phyloP scores from a whole-genome alignment of 2,329 filamentous ascomycete genomes.

The Dichotomopilus funicola region DNA sequence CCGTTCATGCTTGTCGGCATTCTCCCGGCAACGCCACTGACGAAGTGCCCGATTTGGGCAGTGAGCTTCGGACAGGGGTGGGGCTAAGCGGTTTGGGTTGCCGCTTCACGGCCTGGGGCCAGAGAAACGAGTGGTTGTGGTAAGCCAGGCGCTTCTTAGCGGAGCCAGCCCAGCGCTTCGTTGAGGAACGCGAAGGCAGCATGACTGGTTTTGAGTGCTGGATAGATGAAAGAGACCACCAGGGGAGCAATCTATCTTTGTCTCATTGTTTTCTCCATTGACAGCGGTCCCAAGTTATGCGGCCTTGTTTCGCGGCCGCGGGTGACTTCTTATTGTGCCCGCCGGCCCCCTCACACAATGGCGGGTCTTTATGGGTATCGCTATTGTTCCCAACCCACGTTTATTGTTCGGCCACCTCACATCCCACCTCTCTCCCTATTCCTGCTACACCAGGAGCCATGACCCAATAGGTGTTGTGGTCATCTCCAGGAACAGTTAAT shows the following conservation, averaged over 20 bases:
- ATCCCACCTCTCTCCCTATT: conserved; percentile 4
- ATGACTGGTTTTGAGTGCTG: conserved; percentile 11
- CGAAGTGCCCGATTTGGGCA: too few species aligned
- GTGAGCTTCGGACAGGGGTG: neutral
- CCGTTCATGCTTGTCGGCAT: too few species aligned
- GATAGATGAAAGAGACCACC: conserved; percentile 14
- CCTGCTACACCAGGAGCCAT: conserved; percentile 9
- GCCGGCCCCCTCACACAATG: neutral
- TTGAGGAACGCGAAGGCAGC: conserved; percentile 12
- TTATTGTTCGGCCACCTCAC: conserved; percentile 7
- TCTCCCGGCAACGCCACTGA: too few species aligned
- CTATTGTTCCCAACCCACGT: conserved; percentile 5
- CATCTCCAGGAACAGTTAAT: neutral
- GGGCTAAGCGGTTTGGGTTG: conserved; percentile 17
- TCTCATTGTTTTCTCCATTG: conserved; percentile 1
- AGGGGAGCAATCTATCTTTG: conserved; percentile 11
- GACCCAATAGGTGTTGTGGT: conserved; percentile 1
- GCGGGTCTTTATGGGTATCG: neutral
- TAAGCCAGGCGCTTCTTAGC: conserved; percentile 19
- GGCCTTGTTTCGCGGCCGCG: neutral
- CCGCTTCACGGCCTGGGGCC: conserved; percentile 13
- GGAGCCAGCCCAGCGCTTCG: conserved; percentile 11
- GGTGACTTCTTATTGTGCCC: conserved; percentile 8
- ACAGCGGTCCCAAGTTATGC: neutral
- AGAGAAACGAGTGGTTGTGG: conserved; percentile 25